Evolutionary conservation across 331 rosid genomes (phyloP).

Genomic region (Malus hybrid): DNA sequence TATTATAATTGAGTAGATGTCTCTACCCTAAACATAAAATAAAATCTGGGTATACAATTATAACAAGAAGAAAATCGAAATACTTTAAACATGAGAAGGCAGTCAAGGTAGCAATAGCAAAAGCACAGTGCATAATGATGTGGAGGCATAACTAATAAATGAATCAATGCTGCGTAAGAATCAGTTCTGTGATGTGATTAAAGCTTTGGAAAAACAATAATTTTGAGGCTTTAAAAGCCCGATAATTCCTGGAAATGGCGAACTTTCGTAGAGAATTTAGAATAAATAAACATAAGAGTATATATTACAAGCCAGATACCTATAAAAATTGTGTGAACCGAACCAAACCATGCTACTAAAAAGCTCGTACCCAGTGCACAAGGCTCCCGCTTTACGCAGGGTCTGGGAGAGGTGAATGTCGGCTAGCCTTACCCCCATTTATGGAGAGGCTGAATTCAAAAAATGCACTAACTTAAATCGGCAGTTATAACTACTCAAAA

Average conservation of each 20-base stretch:
- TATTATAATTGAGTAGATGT: not conserved
- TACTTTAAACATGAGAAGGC: not conserved
- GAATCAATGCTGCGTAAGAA: not conserved
- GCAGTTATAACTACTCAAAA: not conserved
- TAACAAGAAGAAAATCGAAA: not conserved
- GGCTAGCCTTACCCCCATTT: no score
- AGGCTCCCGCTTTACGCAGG: no score
- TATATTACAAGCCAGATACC: not conserved
- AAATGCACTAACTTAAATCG: not conserved
- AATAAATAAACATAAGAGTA: not conserved
- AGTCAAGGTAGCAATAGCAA: not conserved
- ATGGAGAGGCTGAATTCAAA: not conserved
- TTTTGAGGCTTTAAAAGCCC: not conserved
- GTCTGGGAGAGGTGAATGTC: no score
- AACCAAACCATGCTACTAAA: not conserved
- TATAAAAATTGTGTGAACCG: no score
- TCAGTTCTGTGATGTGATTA: not conserved
- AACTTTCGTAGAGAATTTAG: not conserved
- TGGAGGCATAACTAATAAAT: not conserved
- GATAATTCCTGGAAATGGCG: not conserved
- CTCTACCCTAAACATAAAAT: not conserved
- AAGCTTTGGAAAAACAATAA: not conserved
- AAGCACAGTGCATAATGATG: not conserved
- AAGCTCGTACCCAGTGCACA: no score
- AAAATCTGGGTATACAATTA: not conserved